Base-by-base conservation (phyloP, 2,329 filamentous ascomycete genomes). In the Calonectria henricotiae region DNA sequence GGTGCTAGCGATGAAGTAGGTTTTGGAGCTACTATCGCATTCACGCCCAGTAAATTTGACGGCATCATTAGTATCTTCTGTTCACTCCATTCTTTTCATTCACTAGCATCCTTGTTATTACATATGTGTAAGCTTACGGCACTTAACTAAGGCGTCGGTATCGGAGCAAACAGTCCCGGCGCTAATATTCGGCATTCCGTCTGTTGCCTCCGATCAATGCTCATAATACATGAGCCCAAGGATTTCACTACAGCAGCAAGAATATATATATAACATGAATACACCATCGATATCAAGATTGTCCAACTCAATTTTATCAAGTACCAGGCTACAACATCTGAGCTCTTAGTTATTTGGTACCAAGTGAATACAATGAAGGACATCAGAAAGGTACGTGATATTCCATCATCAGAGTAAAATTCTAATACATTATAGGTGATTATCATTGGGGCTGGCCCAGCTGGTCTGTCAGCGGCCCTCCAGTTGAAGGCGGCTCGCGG, bases 391-490 rank as follows among this genome's bases (percentile, higher is more conserved):
- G 51, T 58, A 39, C 23, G 30, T 8, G 35, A 25, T 15, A 5
- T 25, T 37, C 6, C 39, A 17, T 4, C 3, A 8, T 11, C 11
- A n/a, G 4, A 1, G 25, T 5, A 15, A 25, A 25, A 1, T 25
- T 58, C 51, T 41, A 58, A 58, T 58, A 39, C 7, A 30, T 58
- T 58, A 2, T 37, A 58, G 51, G 51, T 58, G 9, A 58, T 23
- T 4, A 58, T 58, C 23, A 58, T 58, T 17, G 51, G 51, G 23
- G 51, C 51, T 58, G 51, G 51, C 51, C 51, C 51, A 25, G 51
- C 51, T 58, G 51, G 51, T 17, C 20, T 58, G 6, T 25, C 37
- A 25, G 51, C 51, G 35, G 51, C 51, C 5, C 51, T 58, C 20
- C 20, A 30, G 5, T 15, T 58, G 7, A 39, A 58, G 51, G 15